Evolutionary conservation across 2,329 filamentous ascomycete species (phyloP).

Genomic region (Fusarium sacchari): DNA sequence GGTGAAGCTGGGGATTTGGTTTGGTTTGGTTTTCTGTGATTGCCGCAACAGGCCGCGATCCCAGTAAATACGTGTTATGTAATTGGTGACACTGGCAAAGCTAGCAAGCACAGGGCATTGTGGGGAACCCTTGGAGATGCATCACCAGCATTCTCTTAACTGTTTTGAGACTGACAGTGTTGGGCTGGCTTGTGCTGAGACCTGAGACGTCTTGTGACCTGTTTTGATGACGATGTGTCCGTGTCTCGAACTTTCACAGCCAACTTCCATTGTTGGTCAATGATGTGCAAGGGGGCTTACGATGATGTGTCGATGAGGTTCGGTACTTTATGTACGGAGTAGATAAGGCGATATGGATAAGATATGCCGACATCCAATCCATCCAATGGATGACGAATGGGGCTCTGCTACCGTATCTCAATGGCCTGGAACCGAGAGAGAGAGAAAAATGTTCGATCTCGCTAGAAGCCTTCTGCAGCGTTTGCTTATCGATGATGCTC

Average conservation of each 20-base stretch:
- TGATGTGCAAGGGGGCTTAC: slow-evolving; percentile 1
- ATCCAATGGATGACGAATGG: slow-evolving; percentile 2
- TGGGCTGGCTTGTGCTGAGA: slow-evolving; percentile 12
- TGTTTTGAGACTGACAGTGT: slow-evolving; percentile 7
- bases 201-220: slow-evolving; percentile 21
- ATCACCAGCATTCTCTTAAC: slow-evolving; percentile 24
- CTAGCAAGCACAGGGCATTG: slow-evolving; percentile 25
- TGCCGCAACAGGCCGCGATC: slow-evolving; percentile 39
- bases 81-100: slow-evolving; percentile 19
- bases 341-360: slow-evolving; percentile 19
- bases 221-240: slow-evolving; percentile 4
- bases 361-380: slow-evolving; percentile 26
- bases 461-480: slow-evolving; percentile 24
- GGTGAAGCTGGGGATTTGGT: slow-evolving; percentile 18
- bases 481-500: slow-evolving; percentile 27
- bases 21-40: slow-evolving; percentile 7
- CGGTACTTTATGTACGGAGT: slow-evolving; percentile 1
- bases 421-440: background rate
- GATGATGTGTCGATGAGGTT: background rate
- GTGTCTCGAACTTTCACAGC: background rate
- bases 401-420: slow-evolving; percentile 28
- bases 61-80: slow-evolving; percentile 32
- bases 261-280: slow-evolving; percentile 2
- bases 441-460: slow-evolving; percentile 18
- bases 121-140: slow-evolving; percentile 34